Base-by-base conservation (phyloP, 169 alveolate species). In the Plasmodium fragile region DNA sequence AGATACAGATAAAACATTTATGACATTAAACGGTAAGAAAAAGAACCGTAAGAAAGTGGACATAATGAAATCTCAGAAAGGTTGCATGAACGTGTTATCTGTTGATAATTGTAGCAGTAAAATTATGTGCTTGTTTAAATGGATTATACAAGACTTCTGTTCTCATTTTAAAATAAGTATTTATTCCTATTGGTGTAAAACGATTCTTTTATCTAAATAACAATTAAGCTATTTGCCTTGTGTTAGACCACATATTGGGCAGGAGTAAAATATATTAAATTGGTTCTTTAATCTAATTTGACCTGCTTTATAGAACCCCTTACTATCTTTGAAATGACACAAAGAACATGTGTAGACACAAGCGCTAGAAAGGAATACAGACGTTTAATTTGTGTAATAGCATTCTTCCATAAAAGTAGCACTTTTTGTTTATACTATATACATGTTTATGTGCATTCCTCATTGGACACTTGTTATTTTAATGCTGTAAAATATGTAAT, bases 401-500 rank as follows among this genome's bases (percentile, higher is more conserved):
- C 39, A 65, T 65, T 28, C n/a, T 28, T 18, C 36, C 75, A 65
- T 22, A 65, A 5, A 18, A 22, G n/a, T 28, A 65, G 30, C 22
- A 49, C 59, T 16, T 28, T 65, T 22, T 65, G 30, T 65, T 22
- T 65, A 65, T 65, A 65, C 1, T 65, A 65, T 65, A 22, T 28
- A 28, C 75, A 65, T 28, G n/a, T 65, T 65, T 65, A 65, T 65
- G 36, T 65, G n/a, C 36, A 65, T 65, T 65, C 10, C 10, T 65
- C 75, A 65, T 65, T 65, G 30, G 22, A 65, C 22, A 65, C n/a
- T 65, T 65, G 41, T 65, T 18, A 65, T 25, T 22, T 65, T 25
- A 65, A 65, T 65, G 75, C n/a, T 65, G 75, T 65, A 65, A 65
- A 65, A 65, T 25, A 65, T 65, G 36, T 65, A 65, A 65, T 28